phyloP scores from a whole-genome alignment of 805 yeast species.

The Lachancea fermentati region DNA sequence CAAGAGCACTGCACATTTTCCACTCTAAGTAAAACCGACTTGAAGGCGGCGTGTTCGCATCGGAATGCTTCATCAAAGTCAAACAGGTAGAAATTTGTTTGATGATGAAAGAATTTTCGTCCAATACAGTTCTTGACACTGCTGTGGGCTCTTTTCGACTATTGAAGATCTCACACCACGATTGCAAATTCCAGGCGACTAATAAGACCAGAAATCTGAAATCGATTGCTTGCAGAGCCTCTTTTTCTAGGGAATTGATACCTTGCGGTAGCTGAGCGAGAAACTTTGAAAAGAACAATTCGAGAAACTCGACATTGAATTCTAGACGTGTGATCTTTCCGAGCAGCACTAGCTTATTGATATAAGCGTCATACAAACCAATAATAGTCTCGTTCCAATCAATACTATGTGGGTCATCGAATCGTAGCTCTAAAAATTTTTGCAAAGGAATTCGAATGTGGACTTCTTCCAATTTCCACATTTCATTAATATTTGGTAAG shows the following conservation, averaged over 20 bases:
- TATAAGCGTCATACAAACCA: conserved; percentile 19
- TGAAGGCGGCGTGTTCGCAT: not conserved
- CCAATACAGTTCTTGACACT: conserved; percentile 4
- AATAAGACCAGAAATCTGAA: conserved; percentile 24
- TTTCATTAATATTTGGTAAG: conserved; percentile 20
- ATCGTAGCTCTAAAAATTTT: conserved; percentile 21
- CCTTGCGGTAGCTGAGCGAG: conserved; percentile 14
- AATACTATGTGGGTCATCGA: conserved; percentile 6
- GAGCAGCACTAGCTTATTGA: conserved; percentile 26
- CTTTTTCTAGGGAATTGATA: conserved; percentile 8
- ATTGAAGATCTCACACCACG: conserved; percentile 25
- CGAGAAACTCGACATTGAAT: conserved; percentile 16
- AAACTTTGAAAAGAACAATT: conserved; percentile 16
- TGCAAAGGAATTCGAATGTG: conserved; percentile 18
- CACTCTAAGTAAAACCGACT: conserved; percentile 10
- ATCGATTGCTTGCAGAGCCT: conserved; percentile 15
- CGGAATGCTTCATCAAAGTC: conserved; percentile 4
- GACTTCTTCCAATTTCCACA: conserved; percentile 22
- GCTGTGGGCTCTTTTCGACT: conserved; percentile 5
- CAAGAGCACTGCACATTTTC: conserved; percentile 17
- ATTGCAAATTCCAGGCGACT: conserved; percentile 27
- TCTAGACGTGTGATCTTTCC: conserved; percentile 27
- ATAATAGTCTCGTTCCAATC: conserved; percentile 1
- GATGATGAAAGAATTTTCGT: conserved; percentile 9
- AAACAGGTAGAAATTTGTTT: conserved; percentile 14